Conservation (phyloP, 2,329 filamentous ascomycete genomes). For the Curvularia eragrostidis region DNA sequence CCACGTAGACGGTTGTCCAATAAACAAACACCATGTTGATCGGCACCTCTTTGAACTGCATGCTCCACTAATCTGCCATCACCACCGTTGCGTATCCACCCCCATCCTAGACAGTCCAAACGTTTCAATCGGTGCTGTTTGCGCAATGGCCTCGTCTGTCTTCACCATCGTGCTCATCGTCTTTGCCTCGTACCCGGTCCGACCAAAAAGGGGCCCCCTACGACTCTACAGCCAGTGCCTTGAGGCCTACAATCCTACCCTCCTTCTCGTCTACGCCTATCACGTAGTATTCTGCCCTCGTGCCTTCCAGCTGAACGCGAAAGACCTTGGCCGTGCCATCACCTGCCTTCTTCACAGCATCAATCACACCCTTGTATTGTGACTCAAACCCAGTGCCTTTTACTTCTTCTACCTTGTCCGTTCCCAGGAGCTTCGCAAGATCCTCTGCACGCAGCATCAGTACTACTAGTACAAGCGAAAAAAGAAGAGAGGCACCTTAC, state of each 20-base stretch:
- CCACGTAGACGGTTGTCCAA: neutral
- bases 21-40: neutral
- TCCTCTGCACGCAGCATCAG: constrained; percentile 60
- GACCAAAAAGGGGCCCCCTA: constrained; percentile 14
- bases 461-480: neutral
- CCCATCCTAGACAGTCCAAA: constrained; percentile 5
- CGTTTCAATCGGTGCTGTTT: constrained; percentile 16
- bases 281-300: constrained; percentile 80
- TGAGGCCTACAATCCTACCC: constrained; percentile 74
- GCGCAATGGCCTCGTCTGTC: constrained; percentile 6
- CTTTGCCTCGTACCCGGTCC: neutral
- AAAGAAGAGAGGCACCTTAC: constrained; percentile 36
- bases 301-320: constrained; percentile 66
- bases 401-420: constrained; percentile 68
- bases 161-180: neutral
- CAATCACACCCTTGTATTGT: constrained; percentile 71
- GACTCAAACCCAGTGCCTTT: constrained; percentile 75
- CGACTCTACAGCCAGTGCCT: constrained; percentile 76
- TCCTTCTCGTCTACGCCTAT: constrained; percentile 67
- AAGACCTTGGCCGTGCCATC: constrained; percentile 78
- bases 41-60: neutral
- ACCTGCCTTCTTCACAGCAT: constrained; percentile 71
- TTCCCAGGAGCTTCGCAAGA: constrained; percentile 71
- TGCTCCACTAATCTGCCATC: constrained; percentile 9
- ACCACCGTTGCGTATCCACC: constrained; percentile 10